phyloP scores from a whole-genome alignment of 768 basidiomycete species.

The Tulasnella sp. region DNA sequence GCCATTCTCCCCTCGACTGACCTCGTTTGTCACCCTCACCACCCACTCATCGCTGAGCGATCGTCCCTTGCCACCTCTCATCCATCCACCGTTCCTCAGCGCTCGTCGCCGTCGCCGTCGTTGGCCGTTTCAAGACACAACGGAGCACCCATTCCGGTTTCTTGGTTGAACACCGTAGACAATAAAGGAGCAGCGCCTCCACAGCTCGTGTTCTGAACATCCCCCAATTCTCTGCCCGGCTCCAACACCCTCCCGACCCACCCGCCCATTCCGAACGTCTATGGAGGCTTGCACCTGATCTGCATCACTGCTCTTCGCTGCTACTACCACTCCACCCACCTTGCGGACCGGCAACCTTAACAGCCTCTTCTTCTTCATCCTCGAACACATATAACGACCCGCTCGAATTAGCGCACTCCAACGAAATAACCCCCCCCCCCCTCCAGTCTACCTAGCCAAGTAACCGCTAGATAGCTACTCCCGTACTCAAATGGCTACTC shows the following conservation, averaged over 20 bases:
- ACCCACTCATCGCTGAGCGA: not conserved
- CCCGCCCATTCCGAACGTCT: not conserved
- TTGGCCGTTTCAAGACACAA: not conserved
- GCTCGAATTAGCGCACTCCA: not conserved
- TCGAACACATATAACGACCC: too few relatives aligned
- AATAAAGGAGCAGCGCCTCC: not conserved
- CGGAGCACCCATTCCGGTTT: not conserved
- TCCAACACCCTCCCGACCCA: constrained; percentile 9
- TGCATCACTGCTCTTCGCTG: constrained; percentile 2
- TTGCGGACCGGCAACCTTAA: not conserved
- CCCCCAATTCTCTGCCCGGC: constrained; percentile 15
- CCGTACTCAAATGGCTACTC: not conserved
- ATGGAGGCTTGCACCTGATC: constrained; percentile 19
- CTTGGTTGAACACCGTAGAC: not conserved
- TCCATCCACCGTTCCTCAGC: not conserved
- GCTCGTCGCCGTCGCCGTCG: not conserved
- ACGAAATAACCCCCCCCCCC: constrained; percentile 7
- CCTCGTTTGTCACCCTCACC: not conserved
- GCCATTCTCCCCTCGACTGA: constrained; percentile 1
- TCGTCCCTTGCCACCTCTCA: not conserved
- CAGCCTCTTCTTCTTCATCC: not conserved
- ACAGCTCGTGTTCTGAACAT: not conserved
- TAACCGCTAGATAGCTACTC: not conserved
- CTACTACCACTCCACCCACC: not conserved
- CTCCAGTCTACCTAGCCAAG: not conserved